These are phyloP conservation scores for Yarrowia osloensis DNA, from an alignment of 805 yeast genomes.

Conservation along the genomic window DNA sequence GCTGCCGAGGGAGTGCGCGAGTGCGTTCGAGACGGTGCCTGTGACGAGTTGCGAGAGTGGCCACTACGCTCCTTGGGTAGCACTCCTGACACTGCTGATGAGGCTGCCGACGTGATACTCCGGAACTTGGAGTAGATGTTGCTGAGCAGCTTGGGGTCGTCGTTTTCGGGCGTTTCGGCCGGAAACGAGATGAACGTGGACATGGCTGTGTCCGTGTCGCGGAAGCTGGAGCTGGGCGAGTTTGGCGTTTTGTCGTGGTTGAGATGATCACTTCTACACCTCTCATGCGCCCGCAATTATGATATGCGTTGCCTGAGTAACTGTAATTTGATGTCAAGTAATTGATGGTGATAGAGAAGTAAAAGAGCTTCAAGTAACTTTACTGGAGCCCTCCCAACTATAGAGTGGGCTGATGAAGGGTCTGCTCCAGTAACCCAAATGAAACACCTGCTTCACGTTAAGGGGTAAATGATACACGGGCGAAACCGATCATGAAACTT, in stretches of 20 bases:
- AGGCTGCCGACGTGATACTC: conserved; percentile 36
- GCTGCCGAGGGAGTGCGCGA: conserved; percentile 8
- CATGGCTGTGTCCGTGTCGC: neutral
- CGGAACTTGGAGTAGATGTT: conserved; percentile 36
- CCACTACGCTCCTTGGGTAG: conserved; percentile 24
- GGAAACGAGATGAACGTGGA: conserved; percentile 24
- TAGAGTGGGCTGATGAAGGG: too few species aligned
- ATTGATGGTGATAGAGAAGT: neutral
- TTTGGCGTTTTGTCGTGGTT: neutral
- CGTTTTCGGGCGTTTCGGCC: conserved; percentile 20
- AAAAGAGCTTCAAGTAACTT: neutral
- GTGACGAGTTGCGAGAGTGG: conserved; percentile 3
- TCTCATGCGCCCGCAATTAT: conserved; percentile 2
- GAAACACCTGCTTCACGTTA: too few species aligned
- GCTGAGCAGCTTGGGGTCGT: conserved; percentile 32
- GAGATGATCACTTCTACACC: neutral
- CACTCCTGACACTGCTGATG: conserved; percentile 36
- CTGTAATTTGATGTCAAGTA: neutral
- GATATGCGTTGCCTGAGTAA: neutral
- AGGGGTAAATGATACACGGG: too few species aligned
- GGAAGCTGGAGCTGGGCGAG: neutral
- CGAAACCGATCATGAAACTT: too few species aligned
- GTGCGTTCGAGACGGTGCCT: neutral
- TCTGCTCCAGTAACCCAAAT: too few species aligned
- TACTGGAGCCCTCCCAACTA: too few species aligned